A percentile compares a stretch with the other conserved stretches of the same genome.
Conservation (phyloP, 768 basidiomycete genomes). For the Mrakia gelida region DNA sequence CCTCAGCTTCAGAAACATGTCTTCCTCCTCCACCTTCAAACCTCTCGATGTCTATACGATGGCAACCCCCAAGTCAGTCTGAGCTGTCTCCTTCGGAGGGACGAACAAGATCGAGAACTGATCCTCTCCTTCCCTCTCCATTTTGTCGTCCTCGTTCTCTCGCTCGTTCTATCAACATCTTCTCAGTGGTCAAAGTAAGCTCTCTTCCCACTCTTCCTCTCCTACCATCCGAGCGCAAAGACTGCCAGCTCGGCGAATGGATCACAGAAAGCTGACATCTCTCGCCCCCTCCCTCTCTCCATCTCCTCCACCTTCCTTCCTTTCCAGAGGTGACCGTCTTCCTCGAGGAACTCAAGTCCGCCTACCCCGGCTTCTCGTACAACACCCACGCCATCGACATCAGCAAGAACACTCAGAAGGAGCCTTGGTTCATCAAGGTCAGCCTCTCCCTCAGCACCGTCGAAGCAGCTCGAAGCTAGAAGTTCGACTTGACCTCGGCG, state of each 20-base stretch:
- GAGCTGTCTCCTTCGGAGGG: too few relatives aligned
- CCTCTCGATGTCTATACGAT: constrained; percentile 25
- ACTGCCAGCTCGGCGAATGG: background rate
- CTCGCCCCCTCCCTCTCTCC: background rate
- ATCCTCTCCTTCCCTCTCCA: too few relatives aligned
- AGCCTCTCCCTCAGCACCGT: background rate
- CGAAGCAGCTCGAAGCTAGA: too few relatives aligned
- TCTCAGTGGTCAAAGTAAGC: too few relatives aligned
- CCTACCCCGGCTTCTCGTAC: constrained; percentile 47
- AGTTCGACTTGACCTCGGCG: too few relatives aligned
- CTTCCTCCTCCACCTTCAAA: constrained; percentile 14
- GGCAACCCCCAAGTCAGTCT: constrained; percentile 12
- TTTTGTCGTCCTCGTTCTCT: too few relatives aligned
- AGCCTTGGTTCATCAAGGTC: constrained; percentile 66
- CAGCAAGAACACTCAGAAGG: constrained; percentile 67
- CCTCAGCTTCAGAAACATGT: constrained; percentile 16
- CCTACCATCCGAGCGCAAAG: too few relatives aligned
- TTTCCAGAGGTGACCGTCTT: constrained; percentile 23
- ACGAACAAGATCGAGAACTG: background rate
- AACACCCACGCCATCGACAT: constrained; percentile 53
- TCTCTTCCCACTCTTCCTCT: too few relatives aligned
- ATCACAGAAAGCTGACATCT: background rate
- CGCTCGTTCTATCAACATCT: too few relatives aligned
- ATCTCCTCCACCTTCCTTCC: background rate
- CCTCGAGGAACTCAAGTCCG: constrained; percentile 58